Evolutionary conservation across 495 filamentous ascomycete genomes (phyloP).

Genomic region (Aspergillus sclerotioniger): DNA sequence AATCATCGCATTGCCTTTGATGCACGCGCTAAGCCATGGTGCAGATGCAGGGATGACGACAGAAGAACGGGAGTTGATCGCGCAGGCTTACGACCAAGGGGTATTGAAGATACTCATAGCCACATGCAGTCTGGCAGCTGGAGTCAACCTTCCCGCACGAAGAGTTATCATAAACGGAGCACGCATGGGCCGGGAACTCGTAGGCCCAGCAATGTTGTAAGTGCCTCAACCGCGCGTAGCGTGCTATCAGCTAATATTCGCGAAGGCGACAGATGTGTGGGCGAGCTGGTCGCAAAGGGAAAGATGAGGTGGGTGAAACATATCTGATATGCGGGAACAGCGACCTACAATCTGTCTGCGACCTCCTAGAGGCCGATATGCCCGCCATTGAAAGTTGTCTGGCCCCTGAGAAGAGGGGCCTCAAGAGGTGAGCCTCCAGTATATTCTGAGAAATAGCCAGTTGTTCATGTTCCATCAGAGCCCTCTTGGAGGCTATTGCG

Average conservation of each 20-base stretch:
- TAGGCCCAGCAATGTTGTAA: conserved; percentile 74
- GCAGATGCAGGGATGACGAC: conserved; percentile 72
- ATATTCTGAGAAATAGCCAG: conserved; percentile 1
- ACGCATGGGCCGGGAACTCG: conserved; percentile 73
- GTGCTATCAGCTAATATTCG: conserved; percentile 7
- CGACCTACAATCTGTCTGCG: conserved; percentile 68
- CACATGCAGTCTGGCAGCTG: conserved; percentile 81
- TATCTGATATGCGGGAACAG: conserved; percentile 70
- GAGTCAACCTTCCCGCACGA: conserved; percentile 74
- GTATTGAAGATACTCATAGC: conserved; percentile 71
- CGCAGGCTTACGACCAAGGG: conserved; percentile 69
- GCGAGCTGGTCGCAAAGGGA: conserved; percentile 78
- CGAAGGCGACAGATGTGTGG: conserved; percentile 78
- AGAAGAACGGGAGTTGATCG: conserved; percentile 76
- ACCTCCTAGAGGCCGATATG: conserved; percentile 71
- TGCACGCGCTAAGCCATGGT: conserved; percentile 2
- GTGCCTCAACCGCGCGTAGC: not conserved
- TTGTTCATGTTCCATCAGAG: conserved; percentile 40
- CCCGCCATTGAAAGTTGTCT: conserved; percentile 70
- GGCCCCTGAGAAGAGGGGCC: conserved; percentile 63
- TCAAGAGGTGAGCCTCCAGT: conserved; percentile 54
- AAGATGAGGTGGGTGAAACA: conserved; percentile 77
- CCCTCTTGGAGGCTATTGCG: conserved; percentile 71
- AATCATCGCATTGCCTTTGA: not conserved
- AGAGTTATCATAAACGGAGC: conserved; percentile 77